phyloP scores from a whole-genome alignment of 192 early-diverging fungal species.

The Endogone sp. region DNA sequence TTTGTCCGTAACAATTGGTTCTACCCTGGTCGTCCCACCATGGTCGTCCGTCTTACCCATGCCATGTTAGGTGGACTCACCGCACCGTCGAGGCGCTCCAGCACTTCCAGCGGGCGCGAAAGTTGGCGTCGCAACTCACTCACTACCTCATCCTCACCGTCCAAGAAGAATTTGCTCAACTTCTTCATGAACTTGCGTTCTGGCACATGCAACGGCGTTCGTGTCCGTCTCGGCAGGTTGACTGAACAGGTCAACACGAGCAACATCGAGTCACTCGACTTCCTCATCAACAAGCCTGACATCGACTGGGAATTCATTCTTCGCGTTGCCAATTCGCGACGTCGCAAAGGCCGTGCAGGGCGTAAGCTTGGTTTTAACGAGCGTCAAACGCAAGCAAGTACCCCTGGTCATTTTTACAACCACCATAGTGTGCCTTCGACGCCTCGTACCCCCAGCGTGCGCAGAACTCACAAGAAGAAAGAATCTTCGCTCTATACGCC shows the following conservation, averaged over 20 bases:
- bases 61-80: conserved; percentile 72
- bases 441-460: background rate
- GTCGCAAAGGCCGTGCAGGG: conserved; percentile 20
- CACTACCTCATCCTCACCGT: conserved; percentile 18
- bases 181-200: conserved; percentile 79
- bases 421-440: background rate
- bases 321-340: conserved; percentile 31
- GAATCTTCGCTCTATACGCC: conserved; percentile 20
- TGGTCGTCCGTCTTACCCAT: conserved; percentile 69
- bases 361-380: conserved; percentile 45
- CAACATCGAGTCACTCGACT: conserved; percentile 77
- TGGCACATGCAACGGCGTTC: conserved; percentile 62
- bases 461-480: background rate
- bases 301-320: conserved; percentile 51
- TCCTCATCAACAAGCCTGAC: conserved; percentile 65
- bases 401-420: conserved; percentile 31
- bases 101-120: background rate
- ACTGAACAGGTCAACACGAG: conserved; percentile 75
- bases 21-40: conserved; percentile 71
- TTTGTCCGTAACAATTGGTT: conserved; percentile 74
- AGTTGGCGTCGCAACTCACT: conserved; percentile 11
- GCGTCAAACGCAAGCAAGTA: conserved; percentile 37
- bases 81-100: conserved; percentile 15
- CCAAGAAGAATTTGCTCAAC: conserved; percentile 67
- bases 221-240: conserved; percentile 73